Percentiles rank a stretch among this genome's conserved stretches.
These are phyloP conservation scores for Paramecium bursaria DNA, from an alignment of 73 alveolate genomes.

Conservation along the genomic window DNA sequence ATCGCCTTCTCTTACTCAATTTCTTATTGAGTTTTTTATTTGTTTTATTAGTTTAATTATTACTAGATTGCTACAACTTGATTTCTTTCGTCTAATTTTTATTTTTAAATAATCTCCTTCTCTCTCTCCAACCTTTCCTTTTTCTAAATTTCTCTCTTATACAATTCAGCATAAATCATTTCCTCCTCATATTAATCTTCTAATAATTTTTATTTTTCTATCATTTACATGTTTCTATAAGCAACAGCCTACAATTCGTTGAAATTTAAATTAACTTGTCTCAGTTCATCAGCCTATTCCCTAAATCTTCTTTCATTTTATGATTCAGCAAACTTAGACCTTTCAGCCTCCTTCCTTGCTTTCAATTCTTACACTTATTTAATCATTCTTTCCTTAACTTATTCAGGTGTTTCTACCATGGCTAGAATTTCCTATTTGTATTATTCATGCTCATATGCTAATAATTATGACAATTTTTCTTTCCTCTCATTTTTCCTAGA, in stretches of 20 bases:
- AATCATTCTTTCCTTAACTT: slow-evolving; percentile 65
- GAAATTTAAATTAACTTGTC: slow-evolving; percentile 50
- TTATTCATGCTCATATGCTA: slow-evolving; percentile 55
- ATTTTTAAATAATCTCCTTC: slow-evolving; percentile 34
- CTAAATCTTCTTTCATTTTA: slow-evolving; percentile 37
- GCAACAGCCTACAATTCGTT: slow-evolving; percentile 60
- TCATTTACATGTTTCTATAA: slow-evolving; percentile 60
- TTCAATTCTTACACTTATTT: slow-evolving; percentile 50
- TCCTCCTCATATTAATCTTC: slow-evolving; percentile 70
- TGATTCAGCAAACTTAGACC: slow-evolving; percentile 28
- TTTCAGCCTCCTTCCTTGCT: slow-evolving; percentile 57
- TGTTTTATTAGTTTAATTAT: slow-evolving; percentile 29
- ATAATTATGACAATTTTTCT: slow-evolving; percentile 38
- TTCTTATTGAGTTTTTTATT: slow-evolving; percentile 19
- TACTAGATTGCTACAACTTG: slow-evolving; percentile 29
- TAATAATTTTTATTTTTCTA: slow-evolving; percentile 54
- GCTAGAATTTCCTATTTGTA: slow-evolving; percentile 63
- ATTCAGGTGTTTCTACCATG: slow-evolving; percentile 67
- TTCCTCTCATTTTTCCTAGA: slow-evolving; percentile 56
- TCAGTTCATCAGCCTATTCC: slow-evolving; percentile 65
- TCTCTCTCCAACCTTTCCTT: slow-evolving; percentile 57
- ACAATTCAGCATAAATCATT: slow-evolving; percentile 67
- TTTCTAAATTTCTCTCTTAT: slow-evolving; percentile 54
- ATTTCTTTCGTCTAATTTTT: slow-evolving; percentile 59
- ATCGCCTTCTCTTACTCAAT: slow-evolving; percentile 49